Base-by-base conservation (phyloP, 768 basidiomycete genomes). In the Panus rudis region DNA sequence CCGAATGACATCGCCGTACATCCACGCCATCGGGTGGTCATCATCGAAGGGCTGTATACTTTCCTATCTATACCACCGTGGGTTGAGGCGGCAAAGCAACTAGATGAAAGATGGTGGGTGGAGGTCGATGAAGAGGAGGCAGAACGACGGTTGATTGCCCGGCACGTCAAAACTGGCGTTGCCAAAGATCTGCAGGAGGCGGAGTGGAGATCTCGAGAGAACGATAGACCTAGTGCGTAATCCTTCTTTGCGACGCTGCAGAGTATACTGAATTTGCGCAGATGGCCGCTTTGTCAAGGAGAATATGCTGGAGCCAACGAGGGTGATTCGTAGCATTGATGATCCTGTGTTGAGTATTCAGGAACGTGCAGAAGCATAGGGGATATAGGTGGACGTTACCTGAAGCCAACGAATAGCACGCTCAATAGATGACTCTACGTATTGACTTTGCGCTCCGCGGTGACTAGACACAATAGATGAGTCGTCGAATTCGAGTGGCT, bases 31-130 rank as follows among this genome's bases (percentile, higher is more conserved):
- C 79, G 86, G 11, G 75, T 97, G 42, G 72, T 96, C 32, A 59
- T 97, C 46, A 76, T 97, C 49, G 93, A 97, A 63, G 92, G 93
- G 0, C 63, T 96, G n/a, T 96, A 97, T 60, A 72, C 80, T 2
- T 78, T 90, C 52, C 72, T 96, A 22, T 68, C 76, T n/a, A 63
- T 80, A 19, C 65, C 75, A 0, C 82, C 84, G 0, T 96, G 93
- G 93, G 60, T 55, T 1, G 70, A 73, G 12, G 87, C 81, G 1
- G 75, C 78, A 0, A 56, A 64, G 14, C 54, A 77, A 42, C 67
- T 93, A 46, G 86, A 94, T 56, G 85, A 92, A 54, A 69, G 87
- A 8, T 86, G 88, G 75, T 83, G 79, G 64, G 62, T 96, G 22
- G 65, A 78, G 10, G 65, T 84, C 10, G 76, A 81, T 25, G 52